Percentiles rank a stretch among this genome's conserved stretches.
These are phyloP conservation scores for Naumovozyma baii DNA, from an alignment of 805 yeast genomes.

Conservation along the genomic window DNA sequence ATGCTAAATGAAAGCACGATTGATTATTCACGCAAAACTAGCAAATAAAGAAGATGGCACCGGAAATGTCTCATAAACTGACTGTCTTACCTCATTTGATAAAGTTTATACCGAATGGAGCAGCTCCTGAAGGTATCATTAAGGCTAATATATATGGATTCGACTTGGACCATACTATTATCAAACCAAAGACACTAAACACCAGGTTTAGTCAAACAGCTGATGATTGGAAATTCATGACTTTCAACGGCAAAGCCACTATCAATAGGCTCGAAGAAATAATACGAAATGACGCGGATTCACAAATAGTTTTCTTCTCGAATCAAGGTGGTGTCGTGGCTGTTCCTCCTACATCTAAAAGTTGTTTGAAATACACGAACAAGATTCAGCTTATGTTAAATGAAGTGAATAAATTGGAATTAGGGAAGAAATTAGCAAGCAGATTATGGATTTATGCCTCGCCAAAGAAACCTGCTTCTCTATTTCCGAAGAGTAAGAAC, in stretches of 20 bases:
- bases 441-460: conserved; percentile 51
- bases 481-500: conserved; percentile 9
- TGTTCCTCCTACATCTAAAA: conserved; percentile 24
- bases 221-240: conserved; percentile 69
- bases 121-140: not conserved
- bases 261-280: conserved; percentile 14
- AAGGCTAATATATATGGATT: conserved; percentile 51
- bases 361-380: conserved; percentile 32
- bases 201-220: conserved; percentile 51
- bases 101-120: conserved; percentile 31
- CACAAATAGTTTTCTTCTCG: conserved; percentile 60
- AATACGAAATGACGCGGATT: conserved; percentile 14
- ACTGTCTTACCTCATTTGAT: conserved; percentile 37
- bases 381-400: conserved; percentile 35
- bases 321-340: conserved; percentile 62
- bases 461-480: conserved; percentile 41
- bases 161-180: conserved; percentile 78
- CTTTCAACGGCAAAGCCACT: conserved; percentile 15
- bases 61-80: conserved; percentile 25
- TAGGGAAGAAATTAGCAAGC: conserved; percentile 19
- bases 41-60: too few species aligned
- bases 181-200: conserved; percentile 40
- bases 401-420: conserved; percentile 20
- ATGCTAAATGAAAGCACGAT: too few species aligned
- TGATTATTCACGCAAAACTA: too few species aligned